Evolutionary conservation across 306 rosid species (phyloP), one percentile per base, ranked within the genome.

Genomic region (Quercus cerris): DNA sequence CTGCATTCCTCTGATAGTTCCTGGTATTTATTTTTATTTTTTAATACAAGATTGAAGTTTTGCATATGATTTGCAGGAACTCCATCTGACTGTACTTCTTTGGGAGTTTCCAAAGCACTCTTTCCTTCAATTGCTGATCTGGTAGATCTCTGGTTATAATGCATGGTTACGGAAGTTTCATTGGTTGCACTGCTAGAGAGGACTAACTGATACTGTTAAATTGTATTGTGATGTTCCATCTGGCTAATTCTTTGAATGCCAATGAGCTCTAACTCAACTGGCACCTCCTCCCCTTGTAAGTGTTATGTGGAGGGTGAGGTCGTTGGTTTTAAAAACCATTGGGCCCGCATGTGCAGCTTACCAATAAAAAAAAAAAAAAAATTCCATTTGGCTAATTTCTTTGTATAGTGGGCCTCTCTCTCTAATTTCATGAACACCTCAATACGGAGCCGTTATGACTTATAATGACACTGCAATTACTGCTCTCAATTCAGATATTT

Each of bases 41-140:
- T 38, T 38, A 8, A 38, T 38, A 4, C 5, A 33, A 68, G 52
- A 9, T 9, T 33, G 27, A 68, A 19, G 15, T 31, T 63, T 52
- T 78, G 33, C 51, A 10, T 83, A 55, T 44, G 70, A 30, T 80
- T 84, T 81, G 76, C 90, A 94, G 98, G 99, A 70, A 86, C 96
- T 76, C 99, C 99, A 0, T 97, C 99, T 64, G 99, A 95, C 89
- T 91, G 94, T 77, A 46, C 97, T 78, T 95, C 99, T 71, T 81
- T 95, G 74, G 99, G 97, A 63, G 9, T 93, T 80, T 95, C 99
- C 68, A 81, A 88, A 81, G 80, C 89, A 28, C 87, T 93, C 59
- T 95, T 95, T 85, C 91, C 94, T 56, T 80, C 86, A 2, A 27
- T 87, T 70, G 89, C 98, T 63, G 94, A 95, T 86, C 81, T 95